Evolutionary conservation across 169 alveolate genomes (phyloP).

Genomic region (Besnoitia besnoiti): DNA sequence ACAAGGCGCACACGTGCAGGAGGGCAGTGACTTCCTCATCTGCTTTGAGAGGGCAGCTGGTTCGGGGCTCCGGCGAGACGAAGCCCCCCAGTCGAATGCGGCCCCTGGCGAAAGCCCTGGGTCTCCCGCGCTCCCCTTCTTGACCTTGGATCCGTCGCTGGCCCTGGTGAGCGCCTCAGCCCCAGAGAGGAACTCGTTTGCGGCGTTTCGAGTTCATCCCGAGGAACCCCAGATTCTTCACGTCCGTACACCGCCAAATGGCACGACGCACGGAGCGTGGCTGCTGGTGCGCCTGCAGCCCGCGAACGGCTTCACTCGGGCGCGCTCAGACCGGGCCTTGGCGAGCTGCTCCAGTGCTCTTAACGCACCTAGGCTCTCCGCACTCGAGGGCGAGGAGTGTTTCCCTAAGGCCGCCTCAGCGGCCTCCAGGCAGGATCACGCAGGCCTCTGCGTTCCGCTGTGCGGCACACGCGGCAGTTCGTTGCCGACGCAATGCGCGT

Average conservation of each 20-base stretch:
- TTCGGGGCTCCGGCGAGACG: neutral
- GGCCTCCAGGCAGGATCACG: too few species aligned
- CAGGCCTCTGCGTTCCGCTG: too few species aligned
- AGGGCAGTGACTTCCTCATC: neutral
- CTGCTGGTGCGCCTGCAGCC: slow-evolving; percentile 28
- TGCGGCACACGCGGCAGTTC: too few species aligned
- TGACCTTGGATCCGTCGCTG: neutral
- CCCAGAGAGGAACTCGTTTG: neutral
- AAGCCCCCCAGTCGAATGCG: neutral
- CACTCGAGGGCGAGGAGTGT: too few species aligned
- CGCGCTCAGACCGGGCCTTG: neutral
- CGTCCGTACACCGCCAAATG: neutral
- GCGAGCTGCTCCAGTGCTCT: neutral
- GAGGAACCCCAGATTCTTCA: neutral
- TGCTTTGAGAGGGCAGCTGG: neutral
- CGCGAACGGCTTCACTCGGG: neutral
- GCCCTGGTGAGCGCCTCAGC: neutral
- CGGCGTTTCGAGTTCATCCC: neutral
- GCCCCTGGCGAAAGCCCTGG: neutral
- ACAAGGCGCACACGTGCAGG: neutral
- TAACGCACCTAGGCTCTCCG: too few species aligned
- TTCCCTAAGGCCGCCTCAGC: too few species aligned
- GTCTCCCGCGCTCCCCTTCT: neutral
- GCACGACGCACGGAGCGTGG: slow-evolving; percentile 19
- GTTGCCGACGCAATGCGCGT: too few species aligned